Percentiles rank a stretch among this genome's conserved stretches.
Conservation (phyloP, 2,329 filamentous ascomycete genomes). For the Phoma sp. region DNA sequence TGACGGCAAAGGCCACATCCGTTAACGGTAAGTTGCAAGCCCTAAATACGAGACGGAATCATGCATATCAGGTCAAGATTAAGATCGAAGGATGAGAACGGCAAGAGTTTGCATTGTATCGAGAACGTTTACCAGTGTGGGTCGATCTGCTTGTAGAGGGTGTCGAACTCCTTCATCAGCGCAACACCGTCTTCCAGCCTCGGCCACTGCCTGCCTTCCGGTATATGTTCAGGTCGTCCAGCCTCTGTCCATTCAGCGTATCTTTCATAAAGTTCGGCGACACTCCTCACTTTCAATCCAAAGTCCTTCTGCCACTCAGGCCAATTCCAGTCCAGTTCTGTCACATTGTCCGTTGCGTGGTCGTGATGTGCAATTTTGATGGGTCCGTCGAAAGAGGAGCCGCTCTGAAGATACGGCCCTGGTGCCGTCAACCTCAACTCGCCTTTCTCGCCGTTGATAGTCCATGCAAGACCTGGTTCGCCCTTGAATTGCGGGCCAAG, state of each 20-base stretch:
- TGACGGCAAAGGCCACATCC: constrained; percentile 1
- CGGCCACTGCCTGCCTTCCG: constrained; percentile 34
- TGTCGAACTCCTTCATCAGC: constrained; percentile 54
- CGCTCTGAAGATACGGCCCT: constrained; percentile 55
- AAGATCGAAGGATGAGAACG: neutral
- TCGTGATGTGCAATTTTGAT: constrained; percentile 36
- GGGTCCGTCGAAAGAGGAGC: constrained; percentile 18
- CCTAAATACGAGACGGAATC: neutral
- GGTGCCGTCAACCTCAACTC: constrained; percentile 19
- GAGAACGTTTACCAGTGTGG: neutral
- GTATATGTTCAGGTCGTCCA: constrained; percentile 9
- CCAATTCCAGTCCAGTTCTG: constrained; percentile 50
- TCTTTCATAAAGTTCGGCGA: constrained; percentile 40
- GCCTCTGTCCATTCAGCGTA: constrained; percentile 33
- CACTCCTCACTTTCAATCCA: constrained; percentile 26
- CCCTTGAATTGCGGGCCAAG: constrained; percentile 24
- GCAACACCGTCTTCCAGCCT: constrained; percentile 53
- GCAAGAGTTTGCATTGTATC: neutral
- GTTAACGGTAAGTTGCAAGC: constrained; percentile 1
- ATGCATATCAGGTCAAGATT: neutral
- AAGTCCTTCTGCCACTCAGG: constrained; percentile 45
- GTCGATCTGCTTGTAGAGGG: constrained; percentile 23
- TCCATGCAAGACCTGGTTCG: constrained; percentile 20
- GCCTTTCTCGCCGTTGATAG: constrained; percentile 25
- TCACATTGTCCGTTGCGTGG: constrained; percentile 33